A percentile compares a stretch with the other conserved stretches of the same genome.
Conservation (phyloP, 148 eudicot species). For the Fallopia convolvulus region DNA sequence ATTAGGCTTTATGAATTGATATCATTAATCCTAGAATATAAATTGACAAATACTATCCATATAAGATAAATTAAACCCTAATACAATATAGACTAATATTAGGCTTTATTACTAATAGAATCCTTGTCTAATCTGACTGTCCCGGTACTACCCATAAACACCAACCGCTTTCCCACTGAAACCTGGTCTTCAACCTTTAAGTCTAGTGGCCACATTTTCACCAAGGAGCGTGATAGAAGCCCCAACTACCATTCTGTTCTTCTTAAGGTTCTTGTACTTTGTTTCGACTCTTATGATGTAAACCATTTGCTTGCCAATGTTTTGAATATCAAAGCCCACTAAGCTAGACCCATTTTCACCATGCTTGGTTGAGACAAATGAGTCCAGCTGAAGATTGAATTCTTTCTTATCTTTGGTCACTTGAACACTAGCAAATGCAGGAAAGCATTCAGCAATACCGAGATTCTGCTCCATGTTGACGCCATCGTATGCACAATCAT, state of each 20-base stretch:
- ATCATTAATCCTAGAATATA: no score
- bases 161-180: conserved; percentile 55
- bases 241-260: conserved; percentile 71
- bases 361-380: conserved; percentile 67
- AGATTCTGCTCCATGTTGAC: conserved; percentile 76
- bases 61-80: no score
- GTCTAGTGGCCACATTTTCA: conserved; percentile 65
- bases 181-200: conserved; percentile 82
- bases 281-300: conserved; percentile 71
- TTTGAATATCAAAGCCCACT: conserved; percentile 83
- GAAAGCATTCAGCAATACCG: conserved; percentile 54
- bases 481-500: conserved; percentile 96
- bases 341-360: conserved; percentile 69
- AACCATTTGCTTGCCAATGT: conserved; percentile 67
- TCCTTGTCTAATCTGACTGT: conserved; percentile 48
- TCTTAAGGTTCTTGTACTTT: conserved; percentile 63
- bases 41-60: no score
- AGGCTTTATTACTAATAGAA: no score
- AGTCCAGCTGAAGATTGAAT: conserved; percentile 70
- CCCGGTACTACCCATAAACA: conserved; percentile 54
- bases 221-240: conserved; percentile 67
- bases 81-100: no score
- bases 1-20: no score
- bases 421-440: conserved; percentile 58
- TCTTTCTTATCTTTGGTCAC: conserved; percentile 90